Base-by-base conservation (phyloP, 1,284 basidiomycete genomes). In the Thelephora terrestris region DNA sequence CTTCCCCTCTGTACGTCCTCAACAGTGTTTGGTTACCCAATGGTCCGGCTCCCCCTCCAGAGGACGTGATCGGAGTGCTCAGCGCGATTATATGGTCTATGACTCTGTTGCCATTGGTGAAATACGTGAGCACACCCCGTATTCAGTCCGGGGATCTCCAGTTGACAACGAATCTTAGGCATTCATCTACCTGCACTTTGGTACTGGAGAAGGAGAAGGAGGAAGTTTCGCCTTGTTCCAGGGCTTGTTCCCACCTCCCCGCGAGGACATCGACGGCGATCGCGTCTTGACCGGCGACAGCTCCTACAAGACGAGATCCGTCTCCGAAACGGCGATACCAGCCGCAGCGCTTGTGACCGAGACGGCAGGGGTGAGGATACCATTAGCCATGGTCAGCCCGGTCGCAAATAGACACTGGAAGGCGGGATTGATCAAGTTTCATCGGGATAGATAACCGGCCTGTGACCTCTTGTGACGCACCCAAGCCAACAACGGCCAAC, bases 331-430 rank as follows among this genome's bases (percentile, higher is more conserved):
- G 2, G 71, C 77, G 47, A 85, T 79, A n/a, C 82, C 83, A 16
- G 68, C 74, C 1, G 85, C 79, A 4, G 81, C 81, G 47, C 74
- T 78, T 0, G 78, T 79, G n/a, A 86, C 77, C 0, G 78, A 82
- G 2, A 85, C 80, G 4, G 82, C 80, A 14, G 80, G 79, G 1
- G 78, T 79, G 35, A 78, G 70, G 18, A 79, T 63, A 35, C 81
- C 79, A 52, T 82, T 79, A 0, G 78, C 74, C 64, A 84, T 71
- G 0, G 79, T 81, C 39, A 82, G 62, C 21, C 74, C 74, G n/a
- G 70, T 71, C 5, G 69, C 71, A 49, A 71, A 65, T 10, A 72
- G 54, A 17, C 60, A 53, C 62, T 64, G 24, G 17, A 24, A 10
- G 27, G 35, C 32, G 34, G 34, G n/a, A 35, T 18, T 21, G 14